Conservation (phyloP, 2,329 filamentous ascomycete species). For the Fusarium penzigii region DNA sequence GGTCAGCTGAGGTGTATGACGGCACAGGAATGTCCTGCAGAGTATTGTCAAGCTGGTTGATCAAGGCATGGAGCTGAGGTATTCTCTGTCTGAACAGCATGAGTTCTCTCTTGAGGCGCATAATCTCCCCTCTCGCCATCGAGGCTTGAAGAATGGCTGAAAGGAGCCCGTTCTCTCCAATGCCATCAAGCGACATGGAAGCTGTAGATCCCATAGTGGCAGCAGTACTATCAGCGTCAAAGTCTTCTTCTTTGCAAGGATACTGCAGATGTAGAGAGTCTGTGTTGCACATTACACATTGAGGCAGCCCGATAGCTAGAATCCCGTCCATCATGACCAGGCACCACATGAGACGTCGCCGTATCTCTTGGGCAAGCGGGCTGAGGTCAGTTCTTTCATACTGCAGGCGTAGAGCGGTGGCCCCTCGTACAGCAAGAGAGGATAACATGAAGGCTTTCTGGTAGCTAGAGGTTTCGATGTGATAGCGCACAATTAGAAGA, state of each 20-base stretch:
- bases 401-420: slow-evolving; percentile 32
- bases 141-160: slow-evolving; percentile 22
- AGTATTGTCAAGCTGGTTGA: slow-evolving; percentile 9
- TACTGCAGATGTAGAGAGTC: slow-evolving; percentile 32
- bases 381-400: slow-evolving; percentile 30
- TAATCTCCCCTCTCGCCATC: slow-evolving; percentile 24
- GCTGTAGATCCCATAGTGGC: background rate
- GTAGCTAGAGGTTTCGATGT: slow-evolving; percentile 32
- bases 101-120: slow-evolving; percentile 24
- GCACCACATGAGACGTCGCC: slow-evolving; percentile 33
- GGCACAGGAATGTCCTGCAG: slow-evolving; percentile 4
- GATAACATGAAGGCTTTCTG: slow-evolving; percentile 36
- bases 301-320: slow-evolving; percentile 32
- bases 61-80: slow-evolving; percentile 10
- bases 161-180: slow-evolving; percentile 15
- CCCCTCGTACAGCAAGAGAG: slow-evolving; percentile 29
- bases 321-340: slow-evolving; percentile 29
- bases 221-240: slow-evolving; percentile 14
- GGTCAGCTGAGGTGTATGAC: slow-evolving; percentile 3
- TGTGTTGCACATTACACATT: slow-evolving; percentile 31
- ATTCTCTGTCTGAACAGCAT: background rate
- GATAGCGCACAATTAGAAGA: slow-evolving; percentile 31
- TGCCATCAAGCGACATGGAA: slow-evolving; percentile 1
- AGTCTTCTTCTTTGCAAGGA: slow-evolving; percentile 32
- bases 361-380: slow-evolving; percentile 27